Base-by-base conservation (phyloP, 2,329 filamentous ascomycete species). In the Xylariaceae sp. region DNA sequence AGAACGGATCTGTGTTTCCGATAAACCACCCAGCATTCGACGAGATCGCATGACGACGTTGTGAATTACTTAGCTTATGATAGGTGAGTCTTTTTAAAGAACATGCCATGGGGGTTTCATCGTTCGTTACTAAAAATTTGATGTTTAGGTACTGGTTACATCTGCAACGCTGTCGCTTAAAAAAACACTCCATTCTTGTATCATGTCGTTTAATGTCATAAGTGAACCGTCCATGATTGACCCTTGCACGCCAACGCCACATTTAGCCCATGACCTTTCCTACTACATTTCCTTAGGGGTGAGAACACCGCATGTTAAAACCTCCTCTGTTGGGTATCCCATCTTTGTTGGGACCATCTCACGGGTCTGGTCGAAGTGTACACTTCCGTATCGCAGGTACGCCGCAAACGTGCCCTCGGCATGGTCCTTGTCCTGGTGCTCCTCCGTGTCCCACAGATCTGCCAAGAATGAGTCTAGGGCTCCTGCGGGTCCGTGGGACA, bases 371-470 rank as follows among this genome's bases (percentile, higher is more conserved):
- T 69, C 65, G 37, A 69, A 69, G 48, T 69, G 66, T 8, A 69
- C 65, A 34, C 67, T 71, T 8, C 68, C 70, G 45, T 72, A 70
- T 42, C 71, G 56, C 9, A 73, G 53, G 42, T 70, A 70, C 3
- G 66, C 66, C 2, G 68, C 71, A 60, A 72, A 73, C 9, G 69
- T 73, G 5, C 63, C 68, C 11, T 68, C 65, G 15, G 62, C 62
- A 11, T 65, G 67, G 56, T 75, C 73, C 60, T 68, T 69, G 2
- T 67, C 62, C 10, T 69, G 63, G 53, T 73, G 68, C 35, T 71
- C 69, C 51, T 67, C 39, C 8, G 67, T 65, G 48, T 72, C 73
- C 73, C 72, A 74, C 2, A 73, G 56, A 18, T 69, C 66, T 1
- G 71, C 71, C 23, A 73, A 64, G 51, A 67, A 70, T 6, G 67